Conservation (phyloP, 1,284 basidiomycete genomes). For the Veloboletus limbatus region DNA sequence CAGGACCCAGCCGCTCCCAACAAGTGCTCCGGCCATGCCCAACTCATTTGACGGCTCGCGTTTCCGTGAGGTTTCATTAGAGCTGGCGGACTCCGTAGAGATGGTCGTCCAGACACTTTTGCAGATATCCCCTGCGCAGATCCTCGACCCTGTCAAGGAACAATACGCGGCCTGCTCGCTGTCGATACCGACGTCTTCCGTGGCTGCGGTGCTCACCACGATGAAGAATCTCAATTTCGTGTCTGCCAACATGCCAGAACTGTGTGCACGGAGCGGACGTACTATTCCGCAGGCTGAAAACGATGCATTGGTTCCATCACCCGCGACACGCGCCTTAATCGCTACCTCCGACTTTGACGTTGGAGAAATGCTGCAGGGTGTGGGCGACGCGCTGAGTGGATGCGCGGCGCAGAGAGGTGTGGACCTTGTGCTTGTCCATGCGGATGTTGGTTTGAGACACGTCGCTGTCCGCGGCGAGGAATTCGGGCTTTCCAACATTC, state of each 20-base stretch:
- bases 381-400: slow-evolving; percentile 83
- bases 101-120: slow-evolving; percentile 85
- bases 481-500: slow-evolving; percentile 73
- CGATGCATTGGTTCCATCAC: slow-evolving; percentile 20
- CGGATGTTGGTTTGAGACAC: slow-evolving; percentile 81
- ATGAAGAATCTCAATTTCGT: slow-evolving; percentile 92
- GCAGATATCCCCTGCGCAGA: slow-evolving; percentile 81
- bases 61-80: slow-evolving; percentile 67
- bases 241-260: slow-evolving; percentile 70
- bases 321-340: slow-evolving; percentile 16
- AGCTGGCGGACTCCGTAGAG: slow-evolving; percentile 86
- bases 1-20: slow-evolving; percentile 29
- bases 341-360: slow-evolving; percentile 56
- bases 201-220: slow-evolving; percentile 84
- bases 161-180: slow-evolving; percentile 86
- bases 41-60: slow-evolving; percentile 37
- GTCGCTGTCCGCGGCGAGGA: slow-evolving; percentile 84
- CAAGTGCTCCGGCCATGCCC: slow-evolving; percentile 2
- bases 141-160: slow-evolving; percentile 89
- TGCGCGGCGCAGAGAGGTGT: slow-evolving; percentile 79
- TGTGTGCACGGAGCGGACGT: slow-evolving; percentile 29
- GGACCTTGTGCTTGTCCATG: slow-evolving; percentile 86
- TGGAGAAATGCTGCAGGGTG: slow-evolving; percentile 69
- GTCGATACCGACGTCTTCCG: slow-evolving; percentile 79
- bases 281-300: slow-evolving; percentile 16